Evolutionary conservation across 2,329 filamentous ascomycete genomes (phyloP).

Genomic region (Berkeleyomyces rouxiae): DNA sequence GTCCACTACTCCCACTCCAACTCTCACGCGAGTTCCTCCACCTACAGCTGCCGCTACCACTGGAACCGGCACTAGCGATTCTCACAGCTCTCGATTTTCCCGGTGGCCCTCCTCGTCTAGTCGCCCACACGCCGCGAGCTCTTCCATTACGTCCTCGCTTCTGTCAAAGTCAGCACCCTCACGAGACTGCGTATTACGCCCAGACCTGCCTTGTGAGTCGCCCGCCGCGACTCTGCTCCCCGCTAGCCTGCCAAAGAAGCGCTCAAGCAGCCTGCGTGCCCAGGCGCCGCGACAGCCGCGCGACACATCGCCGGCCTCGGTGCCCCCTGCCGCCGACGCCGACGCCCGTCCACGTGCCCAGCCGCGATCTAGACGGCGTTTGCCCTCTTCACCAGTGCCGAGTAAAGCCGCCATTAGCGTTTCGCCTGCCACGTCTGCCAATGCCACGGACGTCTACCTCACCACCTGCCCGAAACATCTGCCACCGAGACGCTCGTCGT

Average conservation of each 20-base stretch:
- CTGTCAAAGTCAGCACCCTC: neutral
- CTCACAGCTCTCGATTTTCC: neutral
- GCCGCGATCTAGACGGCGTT: neutral
- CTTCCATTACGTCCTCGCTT: neutral
- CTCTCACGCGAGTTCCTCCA: neutral
- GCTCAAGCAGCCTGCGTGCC: neutral
- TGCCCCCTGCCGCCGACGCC: neutral
- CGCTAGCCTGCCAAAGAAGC: neutral
- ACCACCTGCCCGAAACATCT: neutral
- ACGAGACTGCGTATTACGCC: neutral
- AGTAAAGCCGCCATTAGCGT: neutral
- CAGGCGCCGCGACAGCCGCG: neutral
- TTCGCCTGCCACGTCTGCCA: neutral
- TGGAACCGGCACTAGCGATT: neutral
- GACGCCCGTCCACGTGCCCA: neutral
- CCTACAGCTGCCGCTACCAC: neutral
- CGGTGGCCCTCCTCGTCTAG: too few relatives aligned
- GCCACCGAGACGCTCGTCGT: neutral
- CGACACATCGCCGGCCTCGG: neutral
- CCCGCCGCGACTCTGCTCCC: neutral
- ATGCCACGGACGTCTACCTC: too few relatives aligned
- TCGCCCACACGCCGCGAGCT: neutral
- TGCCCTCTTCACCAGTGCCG: too few relatives aligned
- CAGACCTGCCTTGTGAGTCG: too few relatives aligned
- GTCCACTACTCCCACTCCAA: neutral